Base-by-base conservation (phyloP, 768 basidiomycete species). In the Macrolepiota fuliginosa region DNA sequence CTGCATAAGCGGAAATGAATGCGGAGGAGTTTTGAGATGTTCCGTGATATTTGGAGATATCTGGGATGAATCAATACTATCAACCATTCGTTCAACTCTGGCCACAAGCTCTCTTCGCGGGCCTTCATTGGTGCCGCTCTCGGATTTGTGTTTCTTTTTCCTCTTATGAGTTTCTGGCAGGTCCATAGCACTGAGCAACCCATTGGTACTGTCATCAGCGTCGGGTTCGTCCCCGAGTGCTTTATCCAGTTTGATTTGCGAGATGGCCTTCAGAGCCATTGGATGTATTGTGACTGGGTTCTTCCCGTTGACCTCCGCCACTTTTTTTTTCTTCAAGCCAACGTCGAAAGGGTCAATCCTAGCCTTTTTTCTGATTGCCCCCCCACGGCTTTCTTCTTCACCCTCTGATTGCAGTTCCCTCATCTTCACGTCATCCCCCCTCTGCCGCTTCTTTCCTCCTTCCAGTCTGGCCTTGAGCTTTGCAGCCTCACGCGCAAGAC, bases 391-490 rank as follows among this genome's bases (percentile, higher is more conserved):
- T 65, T 88, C 87, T 27, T 82, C 83, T 32, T 88, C 87, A 11
- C 54, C 61, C 5, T 81, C 79, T 42, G 66, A 75, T 61, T 62
- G 62, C 55, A 65, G 64, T 54, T 68, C 61, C 10, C 17, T 65
- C 58, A 4, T 60, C 47, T 67, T 63, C 24, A 65, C 57, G 17
- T 70, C 74, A 19, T 81, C 77, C 40, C 81, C 79, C 46, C 77
- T 67, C 19, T 68, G 61, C 15, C 81, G 79, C 68, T 86, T 90
- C 58, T 79, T 79, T 4, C 79, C 84, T 27, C 60, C 53, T 11
- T 77, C 67, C 1, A 93, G 79, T 67, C 81, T 85, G 57, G 79
- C 79, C 69, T 85, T 88, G 19, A 93, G 78, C 64, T 83, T 83
- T 17, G 81, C 82, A n/a, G 79, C 75, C 58, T 90, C 90, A 40